These are phyloP conservation scores for Rhodotorula sphaerocarpa DNA, from an alignment of 768 basidiomycete genomes.

Conservation along the genomic window DNA sequence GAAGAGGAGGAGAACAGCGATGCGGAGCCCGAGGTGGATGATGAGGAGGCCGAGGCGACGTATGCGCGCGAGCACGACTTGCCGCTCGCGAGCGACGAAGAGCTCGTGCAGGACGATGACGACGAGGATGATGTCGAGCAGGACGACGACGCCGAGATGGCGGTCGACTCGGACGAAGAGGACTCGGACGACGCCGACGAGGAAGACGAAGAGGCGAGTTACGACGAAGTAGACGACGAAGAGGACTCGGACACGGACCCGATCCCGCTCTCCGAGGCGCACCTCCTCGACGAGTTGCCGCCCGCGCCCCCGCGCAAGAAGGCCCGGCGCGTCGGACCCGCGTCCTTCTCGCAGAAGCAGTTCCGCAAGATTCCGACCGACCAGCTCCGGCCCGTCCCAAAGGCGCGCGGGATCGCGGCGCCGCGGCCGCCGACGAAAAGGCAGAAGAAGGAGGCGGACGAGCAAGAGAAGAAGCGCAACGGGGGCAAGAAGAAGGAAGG, in stretches of 20 bases:
- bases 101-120: constrained; percentile 37
- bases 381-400: constrained; percentile 6
- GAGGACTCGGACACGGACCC: constrained; percentile 42
- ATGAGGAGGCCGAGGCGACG: constrained; percentile 32
- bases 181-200: constrained; percentile 32
- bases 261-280: constrained; percentile 39
- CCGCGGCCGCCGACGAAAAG: constrained; percentile 18
- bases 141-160: constrained; percentile 32
- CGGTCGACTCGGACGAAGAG: constrained; percentile 32
- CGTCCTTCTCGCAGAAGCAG: constrained; percentile 28
- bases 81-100: constrained; percentile 45
- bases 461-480: constrained; percentile 20
- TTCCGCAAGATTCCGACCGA: constrained; percentile 20
- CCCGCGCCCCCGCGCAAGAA: constrained; percentile 19
- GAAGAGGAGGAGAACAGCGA: constrained; percentile 36
- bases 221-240: constrained; percentile 35
- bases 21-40: constrained; percentile 43
- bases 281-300: constrained; percentile 27
- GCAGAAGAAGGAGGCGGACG: constrained; percentile 26
- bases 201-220: constrained; percentile 32
- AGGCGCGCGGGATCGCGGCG: constrained; percentile 9
- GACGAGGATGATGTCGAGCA: constrained; percentile 4
- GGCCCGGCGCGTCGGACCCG: constrained; percentile 10
- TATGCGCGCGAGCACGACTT: constrained; percentile 27
- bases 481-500: constrained; percentile 17